Evolutionary conservation across 75 land plant genomes (phyloP), one percentile per base, ranked within the genome.

Genomic region (Cunninghamia lanceolata): DNA sequence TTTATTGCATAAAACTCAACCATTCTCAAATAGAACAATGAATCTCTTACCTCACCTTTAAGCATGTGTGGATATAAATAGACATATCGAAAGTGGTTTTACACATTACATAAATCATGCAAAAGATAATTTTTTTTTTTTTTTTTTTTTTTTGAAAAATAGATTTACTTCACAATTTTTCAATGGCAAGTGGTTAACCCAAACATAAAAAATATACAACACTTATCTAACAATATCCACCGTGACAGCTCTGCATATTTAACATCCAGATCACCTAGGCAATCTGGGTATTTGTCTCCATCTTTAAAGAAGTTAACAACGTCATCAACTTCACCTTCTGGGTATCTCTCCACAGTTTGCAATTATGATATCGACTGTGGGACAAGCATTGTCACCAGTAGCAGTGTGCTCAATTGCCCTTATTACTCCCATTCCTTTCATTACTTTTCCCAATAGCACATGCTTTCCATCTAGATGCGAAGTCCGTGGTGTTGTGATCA

Each of bases 381-480:
- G 92, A 17, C 84, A 70, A 45, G 80, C 87, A 16, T 89, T 68
- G 47, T 89, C 84, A 83, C 85, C 88, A 21, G 84, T 84, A 32
- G 83, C 54, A 54, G 74, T 73, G 77, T 91, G 92, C 83, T 91
- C 92, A 82, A 91, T 81, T 35, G 86, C 87, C 52, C 92, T 90
- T 70, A 91, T 47, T 35, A 91, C 88, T 45, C 92, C 92, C 86
- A 84, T 86, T 40, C 92, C 92, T 88, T 91, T 91, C 42, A 89
- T 15, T 16, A 91, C 78, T 70, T 91, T 91, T 14, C 92, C 92
- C 89, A 91, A 91, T 59, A 91, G 90, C 17, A 91, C 89, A 86
- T 91, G 92, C 88, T 91, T 91, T 45, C 92, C 92, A 86, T 91
- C 92, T 13, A 89, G 83, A 70, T 89, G 91, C 19, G 91, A 87